These are phyloP conservation scores for Xenoacremonium recifei DNA, from an alignment of 2,329 filamentous ascomycete genomes.

Conservation along the genomic window DNA sequence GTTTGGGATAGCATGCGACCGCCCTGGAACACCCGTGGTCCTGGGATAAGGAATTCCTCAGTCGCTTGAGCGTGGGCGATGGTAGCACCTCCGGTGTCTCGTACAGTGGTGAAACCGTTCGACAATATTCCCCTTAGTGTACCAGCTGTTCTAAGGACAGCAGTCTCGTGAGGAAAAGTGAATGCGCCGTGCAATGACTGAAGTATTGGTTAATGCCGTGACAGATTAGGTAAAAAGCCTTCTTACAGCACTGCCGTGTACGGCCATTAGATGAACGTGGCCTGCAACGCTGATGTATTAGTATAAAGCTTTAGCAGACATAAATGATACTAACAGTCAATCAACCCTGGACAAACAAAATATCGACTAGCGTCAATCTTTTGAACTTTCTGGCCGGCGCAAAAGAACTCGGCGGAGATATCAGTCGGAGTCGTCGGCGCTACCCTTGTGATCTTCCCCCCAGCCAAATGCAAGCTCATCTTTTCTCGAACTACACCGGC, in stretches of 20 bases:
- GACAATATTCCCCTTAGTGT: not conserved
- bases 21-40: slow-evolving; percentile 1
- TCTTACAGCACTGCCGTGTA: slow-evolving; percentile 2
- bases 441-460: not conserved
- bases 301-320: not conserved
- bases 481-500: slow-evolving; percentile 1
- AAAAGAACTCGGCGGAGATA: not conserved
- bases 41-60: slow-evolving; percentile 2
- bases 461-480: slow-evolving; percentile 1
- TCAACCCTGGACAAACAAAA: slow-evolving; percentile 2
- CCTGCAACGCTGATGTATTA: not conserved
- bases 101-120: slow-evolving; percentile 2
- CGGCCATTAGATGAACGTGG: slow-evolving; percentile 5
- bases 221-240: not conserved
- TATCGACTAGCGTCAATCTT: slow-evolving; percentile 1
- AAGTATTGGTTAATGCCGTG: not conserved
- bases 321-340: not conserved
- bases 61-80: slow-evolving; percentile 1
- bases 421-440: slow-evolving; percentile 1
- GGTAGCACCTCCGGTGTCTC: slow-evolving; percentile 4
- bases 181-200: slow-evolving; percentile 2
- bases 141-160: not conserved
- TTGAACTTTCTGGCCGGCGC: not conserved
- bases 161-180: slow-evolving; percentile 6
- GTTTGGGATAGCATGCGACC: slow-evolving; percentile 37